These are phyloP conservation scores for Phragmites australis DNA, from an alignment of 176 grass and related monocot species.

Conservation along the genomic window DNA sequence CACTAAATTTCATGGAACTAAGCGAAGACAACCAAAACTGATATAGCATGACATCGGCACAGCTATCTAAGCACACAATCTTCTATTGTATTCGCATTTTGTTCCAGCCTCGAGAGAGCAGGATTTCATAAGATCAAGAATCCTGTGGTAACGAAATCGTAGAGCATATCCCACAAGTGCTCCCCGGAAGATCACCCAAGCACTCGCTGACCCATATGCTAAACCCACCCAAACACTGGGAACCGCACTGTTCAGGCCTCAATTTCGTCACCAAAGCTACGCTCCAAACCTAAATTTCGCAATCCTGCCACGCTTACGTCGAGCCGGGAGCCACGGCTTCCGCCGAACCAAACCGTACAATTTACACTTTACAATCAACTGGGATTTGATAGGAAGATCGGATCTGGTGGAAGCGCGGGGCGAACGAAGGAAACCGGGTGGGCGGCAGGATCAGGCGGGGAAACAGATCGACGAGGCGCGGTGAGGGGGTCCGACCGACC, in stretches of 20 bases:
- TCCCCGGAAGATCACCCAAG: neutral
- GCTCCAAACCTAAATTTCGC: neutral
- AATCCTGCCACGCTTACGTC: neutral
- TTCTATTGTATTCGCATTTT: neutral
- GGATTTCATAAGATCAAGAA: neutral
- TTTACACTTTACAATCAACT: no score
- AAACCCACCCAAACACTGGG: neutral
- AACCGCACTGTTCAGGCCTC: neutral
- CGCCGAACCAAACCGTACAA: neutral
- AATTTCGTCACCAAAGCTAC: neutral
- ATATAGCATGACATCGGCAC: neutral
- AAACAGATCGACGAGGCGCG: neutral
- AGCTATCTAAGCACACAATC: neutral
- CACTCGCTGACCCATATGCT: neutral
- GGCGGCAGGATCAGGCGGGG: neutral
- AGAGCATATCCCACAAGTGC: neutral
- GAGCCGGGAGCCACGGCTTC: neutral
- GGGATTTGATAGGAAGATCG: neutral
- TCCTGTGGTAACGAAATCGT: neutral
- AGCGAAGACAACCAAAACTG: neutral
- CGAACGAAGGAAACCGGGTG: neutral
- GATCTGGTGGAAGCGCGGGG: slow-evolving; percentile 19
- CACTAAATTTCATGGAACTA: neutral
- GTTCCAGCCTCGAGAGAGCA: neutral
- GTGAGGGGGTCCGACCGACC: slow-evolving; percentile 31